phyloP scores from a whole-genome alignment of 345 rosid species.

The Bruguiera sexangula region DNA sequence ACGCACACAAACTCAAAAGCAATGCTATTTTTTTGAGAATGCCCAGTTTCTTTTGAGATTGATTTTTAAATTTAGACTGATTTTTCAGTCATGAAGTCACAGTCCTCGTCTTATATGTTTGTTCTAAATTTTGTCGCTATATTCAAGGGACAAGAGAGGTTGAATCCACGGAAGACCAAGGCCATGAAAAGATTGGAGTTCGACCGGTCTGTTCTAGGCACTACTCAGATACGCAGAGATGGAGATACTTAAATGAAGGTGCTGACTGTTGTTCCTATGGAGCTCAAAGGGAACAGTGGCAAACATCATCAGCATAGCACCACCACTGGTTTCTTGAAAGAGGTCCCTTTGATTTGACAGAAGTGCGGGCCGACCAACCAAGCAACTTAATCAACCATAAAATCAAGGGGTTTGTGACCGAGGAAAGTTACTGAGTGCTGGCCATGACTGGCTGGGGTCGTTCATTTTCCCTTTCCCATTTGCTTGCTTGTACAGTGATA shows the following conservation, averaged over 20 bases:
- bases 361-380: background rate
- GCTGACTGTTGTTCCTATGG: background rate
- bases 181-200: background rate
- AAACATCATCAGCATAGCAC: background rate
- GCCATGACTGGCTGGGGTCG: background rate
- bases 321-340: background rate
- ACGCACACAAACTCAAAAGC: too few relatives aligned
- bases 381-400: background rate
- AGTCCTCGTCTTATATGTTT: too few relatives aligned
- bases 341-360: background rate
- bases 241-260: background rate
- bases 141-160: background rate
- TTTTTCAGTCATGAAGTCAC: too few relatives aligned
- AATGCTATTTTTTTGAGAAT: too few relatives aligned
- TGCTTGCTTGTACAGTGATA: background rate
- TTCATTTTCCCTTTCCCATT: background rate
- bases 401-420: background rate
- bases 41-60: background rate
- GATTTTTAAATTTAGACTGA: background rate
- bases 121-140: background rate
- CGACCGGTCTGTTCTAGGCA: background rate
- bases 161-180: background rate
- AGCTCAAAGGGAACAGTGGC: too few relatives aligned
- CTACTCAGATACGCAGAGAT: background rate
- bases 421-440: background rate